Base-by-base conservation (phyloP, 495 filamentous ascomycete genomes). In the Cercophora samala region DNA sequence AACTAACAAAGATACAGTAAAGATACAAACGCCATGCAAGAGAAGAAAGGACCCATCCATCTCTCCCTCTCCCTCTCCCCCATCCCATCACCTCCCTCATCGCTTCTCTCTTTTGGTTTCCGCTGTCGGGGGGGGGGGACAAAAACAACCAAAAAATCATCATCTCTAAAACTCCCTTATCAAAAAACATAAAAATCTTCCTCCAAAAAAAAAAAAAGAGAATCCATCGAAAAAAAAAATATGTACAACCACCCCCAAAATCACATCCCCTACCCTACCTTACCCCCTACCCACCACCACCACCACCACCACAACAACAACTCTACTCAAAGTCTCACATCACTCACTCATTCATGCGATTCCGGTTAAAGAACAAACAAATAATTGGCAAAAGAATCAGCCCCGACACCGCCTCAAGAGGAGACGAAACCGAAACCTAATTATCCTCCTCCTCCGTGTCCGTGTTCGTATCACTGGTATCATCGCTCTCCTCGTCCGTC, bases 401-500 rank as follows among this genome's bases (percentile, higher is more conserved):
- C 1, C 37, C 37, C 8, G 11, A 9, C 8, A 46, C 26, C 26
- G 8, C 26, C 26, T 4, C 18, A 58, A 60, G 9, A 53, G 17
- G 66, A 66, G 11, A 3, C 22, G 54, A 15, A 55, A 9, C 6
- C 22, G 54, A 15, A 55, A 59, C 58, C 63, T 76, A 77, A 53
- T 79, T 63, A 32, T 73, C 82, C 70, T 89, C 88, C 53, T 82
- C 81, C 70, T 93, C 90, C 29, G 90, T 93, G 73, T 95, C 91
- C 15, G 90, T 93, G 73, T 93, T 86, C 32, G 90, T 93, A 66
- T 89, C 89, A 71, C 90, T 92, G 46, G 89, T 89, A 79, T 90
- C 87, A 56, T 88, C 87, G 37, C 85, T 89, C 68, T 93, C 90
- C 69, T 90, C 91, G 8, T 97, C 93, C 24, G 93, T 97, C 73